Evolutionary conservation across 768 basidiomycete genomes (phyloP), one percentile per base, ranked within the genome.

Genomic region (Butyriboletus loyo): DNA sequence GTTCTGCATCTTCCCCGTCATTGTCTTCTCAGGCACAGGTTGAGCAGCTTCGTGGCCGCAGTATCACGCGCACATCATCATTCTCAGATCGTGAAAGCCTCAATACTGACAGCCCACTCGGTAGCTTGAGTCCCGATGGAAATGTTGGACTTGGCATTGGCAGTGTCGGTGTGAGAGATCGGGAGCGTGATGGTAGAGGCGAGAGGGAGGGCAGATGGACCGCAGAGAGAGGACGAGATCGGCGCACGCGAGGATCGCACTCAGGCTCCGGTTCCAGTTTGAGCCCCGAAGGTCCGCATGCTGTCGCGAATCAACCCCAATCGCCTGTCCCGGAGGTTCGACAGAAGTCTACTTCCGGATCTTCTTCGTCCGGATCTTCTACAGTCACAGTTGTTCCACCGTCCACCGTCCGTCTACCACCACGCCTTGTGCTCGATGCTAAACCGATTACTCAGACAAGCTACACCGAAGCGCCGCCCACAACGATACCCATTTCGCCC

Each of bases 11-110:
- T 10, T 66, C 73, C 21, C 63, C 72, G 21, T 69, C 70, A 28
- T 56, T 62, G 34, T 67, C 71, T 46, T 67, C 66, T 35, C 67
- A 67, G 35, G 63, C 62, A 36, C 69, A 67, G 50, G 65, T 47
- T 7, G 72, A 64, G 34, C 67, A 65, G 17, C 25, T 56, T 22
- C 77, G 85, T 14, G 84, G 85, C 3, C 74, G 84, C 21, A 83
- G 83, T 37, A 72, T 71, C 44, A 75, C 81, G 19, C 77, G 82
- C 35, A 78, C 77, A 7, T 73, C 82, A 15, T 80, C 83, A 1
- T 81, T 81, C 39, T 80, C 79, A 46, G 82, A 82, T 55, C 73
- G 78, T 9, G 77, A 78, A 15, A 67, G 72, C 46, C 51, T 72
- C 54, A 54, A 61, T 24, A 56, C 70, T 7, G 75, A 70, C 30